phyloP scores from a whole-genome alignment of 2,329 filamentous ascomycete genomes.

The Westerdykella aurantiaca region DNA sequence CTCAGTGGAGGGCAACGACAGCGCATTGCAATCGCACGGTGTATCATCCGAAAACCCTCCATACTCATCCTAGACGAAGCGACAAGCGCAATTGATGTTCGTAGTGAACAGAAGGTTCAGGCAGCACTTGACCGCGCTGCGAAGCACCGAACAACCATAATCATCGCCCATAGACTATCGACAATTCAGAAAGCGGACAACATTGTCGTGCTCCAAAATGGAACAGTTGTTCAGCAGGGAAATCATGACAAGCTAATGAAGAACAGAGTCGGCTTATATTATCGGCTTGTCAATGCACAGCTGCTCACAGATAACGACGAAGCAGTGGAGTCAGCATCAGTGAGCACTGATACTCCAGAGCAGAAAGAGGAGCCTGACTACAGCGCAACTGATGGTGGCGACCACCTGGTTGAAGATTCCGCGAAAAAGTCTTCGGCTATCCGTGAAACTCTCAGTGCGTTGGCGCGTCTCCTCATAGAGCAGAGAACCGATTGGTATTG shows the following conservation, averaged over 20 bases:
- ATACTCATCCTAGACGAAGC: conserved; percentile 89
- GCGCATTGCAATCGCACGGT: conserved; percentile 84
- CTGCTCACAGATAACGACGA: conserved; percentile 5
- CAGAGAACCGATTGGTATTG: conserved; percentile 5
- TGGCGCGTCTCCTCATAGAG: conserved; percentile 2
- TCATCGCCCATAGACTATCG: conserved; percentile 87
- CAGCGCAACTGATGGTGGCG: neutral
- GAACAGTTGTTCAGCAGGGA: conserved; percentile 63
- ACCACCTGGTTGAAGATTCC: neutral
- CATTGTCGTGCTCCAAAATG: conserved; percentile 68
- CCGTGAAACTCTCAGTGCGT: neutral
- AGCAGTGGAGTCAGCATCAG: neutral
- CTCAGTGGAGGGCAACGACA: conserved; percentile 93
- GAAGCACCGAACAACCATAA: conserved; percentile 81
- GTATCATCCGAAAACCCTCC: conserved; percentile 80
- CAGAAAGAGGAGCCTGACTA: conserved; percentile 2
- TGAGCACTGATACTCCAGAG: neutral
- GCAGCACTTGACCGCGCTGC: conserved; percentile 79
- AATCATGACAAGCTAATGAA: conserved; percentile 64
- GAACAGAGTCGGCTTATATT: conserved; percentile 56
- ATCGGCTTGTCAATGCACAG: conserved; percentile 53
- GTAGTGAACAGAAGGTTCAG: conserved; percentile 88
- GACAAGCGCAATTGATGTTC: conserved; percentile 85
- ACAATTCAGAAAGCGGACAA: conserved; percentile 77
- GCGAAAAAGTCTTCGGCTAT: neutral